Percentiles rank a stretch among this genome's conserved stretches.
Conservation (phyloP, 345 rosid species). For the Salix purpurea region DNA sequence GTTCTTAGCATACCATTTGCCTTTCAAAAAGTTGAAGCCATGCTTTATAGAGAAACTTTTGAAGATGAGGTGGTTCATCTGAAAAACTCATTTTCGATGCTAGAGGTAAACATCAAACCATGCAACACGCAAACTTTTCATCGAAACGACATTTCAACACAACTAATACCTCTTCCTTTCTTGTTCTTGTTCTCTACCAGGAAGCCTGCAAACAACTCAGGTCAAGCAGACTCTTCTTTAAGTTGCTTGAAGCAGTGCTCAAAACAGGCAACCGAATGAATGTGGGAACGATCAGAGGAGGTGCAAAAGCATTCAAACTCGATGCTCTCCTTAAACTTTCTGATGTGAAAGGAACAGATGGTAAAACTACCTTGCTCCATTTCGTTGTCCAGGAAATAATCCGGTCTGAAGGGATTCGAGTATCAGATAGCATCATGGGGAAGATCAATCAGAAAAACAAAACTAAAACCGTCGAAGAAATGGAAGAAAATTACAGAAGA, state of each 20-base stretch:
- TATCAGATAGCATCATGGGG: constrained; percentile 90
- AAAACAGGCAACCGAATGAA: constrained; percentile 98
- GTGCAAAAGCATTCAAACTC: constrained; percentile 91
- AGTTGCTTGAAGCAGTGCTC: constrained; percentile 84
- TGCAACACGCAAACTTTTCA: background rate
- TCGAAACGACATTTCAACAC: background rate
- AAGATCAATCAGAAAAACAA: constrained; percentile 60
- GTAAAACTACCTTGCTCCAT: constrained; percentile 81
- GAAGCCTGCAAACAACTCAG: constrained; percentile 97
- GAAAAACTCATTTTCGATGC: constrained; percentile 82
- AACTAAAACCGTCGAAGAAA: constrained; percentile 56
- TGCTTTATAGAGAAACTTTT: constrained; percentile 86
- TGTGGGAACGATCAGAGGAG: constrained; percentile 91
- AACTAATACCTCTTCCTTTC: background rate
- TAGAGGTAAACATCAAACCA: constrained; percentile 45
- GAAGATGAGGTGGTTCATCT: constrained; percentile 89
- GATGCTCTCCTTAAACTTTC: constrained; percentile 88
- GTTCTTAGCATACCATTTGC: constrained; percentile 65
- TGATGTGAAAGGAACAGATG: constrained; percentile 91
- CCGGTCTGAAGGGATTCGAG: constrained; percentile 82
- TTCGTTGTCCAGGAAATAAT: constrained; percentile 92
- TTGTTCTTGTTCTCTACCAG: constrained; percentile 27
- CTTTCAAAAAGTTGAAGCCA: constrained; percentile 70
- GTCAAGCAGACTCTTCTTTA: constrained; percentile 82
- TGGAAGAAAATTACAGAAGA: constrained; percentile 79